Conservation (phyloP, 2,329 filamentous ascomycete genomes). For the Calonectria fujianensis region DNA sequence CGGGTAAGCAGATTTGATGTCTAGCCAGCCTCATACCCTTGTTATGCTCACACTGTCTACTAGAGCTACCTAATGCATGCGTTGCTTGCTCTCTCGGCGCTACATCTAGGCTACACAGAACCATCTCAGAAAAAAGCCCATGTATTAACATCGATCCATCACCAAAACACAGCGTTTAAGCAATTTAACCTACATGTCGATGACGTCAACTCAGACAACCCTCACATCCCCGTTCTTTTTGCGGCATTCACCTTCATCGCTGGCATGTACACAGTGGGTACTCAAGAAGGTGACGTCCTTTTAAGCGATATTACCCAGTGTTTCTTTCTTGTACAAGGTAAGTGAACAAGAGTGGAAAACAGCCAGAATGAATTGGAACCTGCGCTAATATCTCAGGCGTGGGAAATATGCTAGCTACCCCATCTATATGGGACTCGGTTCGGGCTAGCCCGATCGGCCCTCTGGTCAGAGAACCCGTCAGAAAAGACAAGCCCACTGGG, state of each 20-base stretch:
- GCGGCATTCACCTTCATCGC: slow-evolving; percentile 4
- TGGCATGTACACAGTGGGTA: slow-evolving; percentile 1
- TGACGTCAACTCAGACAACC: background rate
- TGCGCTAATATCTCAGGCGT: background rate
- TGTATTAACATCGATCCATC: background rate
- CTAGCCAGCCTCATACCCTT: background rate
- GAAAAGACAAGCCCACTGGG: background rate
- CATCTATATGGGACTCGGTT: background rate
- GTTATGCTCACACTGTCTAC: background rate
- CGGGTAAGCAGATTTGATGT: background rate
- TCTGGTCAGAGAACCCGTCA: background rate
- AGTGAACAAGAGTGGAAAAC: background rate
- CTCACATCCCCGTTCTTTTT: background rate
- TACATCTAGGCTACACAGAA: background rate
- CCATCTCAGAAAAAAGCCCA: background rate
- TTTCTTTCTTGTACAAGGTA: background rate
- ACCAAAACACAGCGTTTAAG: background rate
- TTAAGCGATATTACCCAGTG: background rate
- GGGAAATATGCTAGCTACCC: background rate
- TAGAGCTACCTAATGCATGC: slow-evolving; percentile 11
- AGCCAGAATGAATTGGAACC: background rate
- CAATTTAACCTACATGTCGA: background rate
- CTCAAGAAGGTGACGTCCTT: background rate
- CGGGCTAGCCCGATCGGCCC: background rate
- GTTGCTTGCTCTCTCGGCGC: background rate